A percentile compares a stretch with the other conserved stretches of the same genome.
phyloP scores from a whole-genome alignment of 306 rosid genomes.

The Macrotyloma uniflorum region DNA sequence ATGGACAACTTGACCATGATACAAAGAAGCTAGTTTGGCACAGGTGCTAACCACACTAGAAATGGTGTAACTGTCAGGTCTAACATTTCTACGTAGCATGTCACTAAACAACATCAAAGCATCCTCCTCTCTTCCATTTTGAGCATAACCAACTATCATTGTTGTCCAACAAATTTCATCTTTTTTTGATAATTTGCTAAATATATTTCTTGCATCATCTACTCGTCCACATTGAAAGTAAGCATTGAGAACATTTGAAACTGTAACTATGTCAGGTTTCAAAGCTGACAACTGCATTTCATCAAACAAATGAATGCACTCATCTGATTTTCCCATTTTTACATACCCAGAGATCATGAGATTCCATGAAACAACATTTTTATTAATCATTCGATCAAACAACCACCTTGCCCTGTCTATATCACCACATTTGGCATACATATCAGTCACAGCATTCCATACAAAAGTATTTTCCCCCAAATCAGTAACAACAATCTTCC shows the following conservation, averaged over 20 bases:
- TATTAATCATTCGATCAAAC: conserved; percentile 49
- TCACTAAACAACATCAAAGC: conserved; percentile 51
- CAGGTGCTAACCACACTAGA: conserved; percentile 56
- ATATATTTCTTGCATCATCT: conserved; percentile 47
- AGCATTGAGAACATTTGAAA: conserved; percentile 51
- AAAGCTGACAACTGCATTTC: conserved; percentile 50
- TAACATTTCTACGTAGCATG: conserved; percentile 49
- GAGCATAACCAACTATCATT: conserved; percentile 55
- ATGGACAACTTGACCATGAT: conserved; percentile 51
- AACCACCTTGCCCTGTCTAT: conserved; percentile 48
- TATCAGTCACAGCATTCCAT: conserved; percentile 47
- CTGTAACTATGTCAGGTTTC: conserved; percentile 50
- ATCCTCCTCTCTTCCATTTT: conserved; percentile 53
- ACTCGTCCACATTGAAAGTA: conserved; percentile 44
- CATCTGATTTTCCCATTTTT: conserved; percentile 45
- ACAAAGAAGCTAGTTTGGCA: conserved; percentile 57
- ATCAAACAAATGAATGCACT: conserved; percentile 47
- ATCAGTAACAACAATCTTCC: conserved; percentile 45
- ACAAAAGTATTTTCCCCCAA: conserved; percentile 41
- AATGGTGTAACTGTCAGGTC: conserved; percentile 56
- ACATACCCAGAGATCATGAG: conserved; percentile 53
- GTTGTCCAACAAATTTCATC: conserved; percentile 63
- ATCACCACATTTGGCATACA: conserved; percentile 58
- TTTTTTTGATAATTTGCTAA: conserved; percentile 33
- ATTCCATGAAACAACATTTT: conserved; percentile 61